These are phyloP conservation scores for Ascochyta rabiei DNA, from an alignment of 2,329 filamentous ascomycete species.

Conservation along the genomic window DNA sequence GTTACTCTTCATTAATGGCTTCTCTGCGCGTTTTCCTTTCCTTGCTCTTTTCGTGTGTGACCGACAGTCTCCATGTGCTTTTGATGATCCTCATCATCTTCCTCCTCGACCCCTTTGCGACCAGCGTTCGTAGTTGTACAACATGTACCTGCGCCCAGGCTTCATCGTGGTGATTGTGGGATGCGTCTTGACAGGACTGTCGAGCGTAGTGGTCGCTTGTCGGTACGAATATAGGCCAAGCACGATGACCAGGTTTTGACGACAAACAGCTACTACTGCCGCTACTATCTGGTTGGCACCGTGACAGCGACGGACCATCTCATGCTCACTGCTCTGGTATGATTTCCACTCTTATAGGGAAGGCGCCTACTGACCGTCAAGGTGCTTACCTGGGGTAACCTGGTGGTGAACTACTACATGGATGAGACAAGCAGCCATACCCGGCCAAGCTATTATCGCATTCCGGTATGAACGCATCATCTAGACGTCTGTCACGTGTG, in stretches of 20 bases:
- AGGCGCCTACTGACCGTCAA: constrained; percentile 7
- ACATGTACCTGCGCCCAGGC: constrained; percentile 41
- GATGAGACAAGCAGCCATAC: constrained; percentile 36
- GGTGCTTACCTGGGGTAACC: constrained; percentile 46
- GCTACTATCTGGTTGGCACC: constrained; percentile 40
- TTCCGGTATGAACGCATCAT: constrained; percentile 25
- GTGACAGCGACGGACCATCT: constrained; percentile 43
- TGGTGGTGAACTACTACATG: constrained; percentile 45
- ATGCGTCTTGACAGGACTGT: constrained; percentile 42
- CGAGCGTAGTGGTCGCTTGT: constrained; percentile 37
- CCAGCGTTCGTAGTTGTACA: constrained; percentile 2
- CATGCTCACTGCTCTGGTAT: constrained; percentile 42
- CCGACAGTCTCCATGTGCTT: neutral
- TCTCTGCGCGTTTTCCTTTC: neutral
- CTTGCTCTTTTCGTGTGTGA: neutral
- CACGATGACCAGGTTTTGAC: neutral
- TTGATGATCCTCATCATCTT: neutral
- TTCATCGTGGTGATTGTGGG: constrained; percentile 45
- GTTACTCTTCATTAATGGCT: constrained; percentile 3
- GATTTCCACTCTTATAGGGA: neutral
- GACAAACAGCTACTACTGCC: constrained; percentile 42
- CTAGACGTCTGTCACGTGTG: neutral
- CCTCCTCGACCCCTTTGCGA: neutral
- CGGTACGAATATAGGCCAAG: neutral
- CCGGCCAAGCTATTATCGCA: constrained; percentile 32